Base-by-base conservation (phyloP, 352 stramenopile species). In the Phytophthora aleatoria region DNA sequence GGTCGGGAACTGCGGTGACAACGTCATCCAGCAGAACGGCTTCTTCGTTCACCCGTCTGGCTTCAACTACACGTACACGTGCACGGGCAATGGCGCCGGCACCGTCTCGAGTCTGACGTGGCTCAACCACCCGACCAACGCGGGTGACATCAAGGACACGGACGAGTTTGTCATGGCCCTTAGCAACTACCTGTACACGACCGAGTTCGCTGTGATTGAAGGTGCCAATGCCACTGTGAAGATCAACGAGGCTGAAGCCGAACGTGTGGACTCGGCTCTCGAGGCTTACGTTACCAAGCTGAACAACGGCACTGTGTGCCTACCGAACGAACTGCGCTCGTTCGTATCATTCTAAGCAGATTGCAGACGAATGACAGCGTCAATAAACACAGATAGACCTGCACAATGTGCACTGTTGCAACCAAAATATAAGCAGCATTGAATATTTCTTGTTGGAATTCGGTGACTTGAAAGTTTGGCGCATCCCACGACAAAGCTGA, bases 11-110 rank as follows among this genome's bases (percentile, higher is more conserved):
- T 91, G 84, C 47, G 84, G 78, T 13, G 69, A 48, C 43, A 70
- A 71, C 27, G 47, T 79, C 10, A 65, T 90, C 20, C 55, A 77
- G 16, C 58, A 76, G 38, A 91, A 92, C 62, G 83, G 83, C 31
- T 78, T 85, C 48, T 91, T 89, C 70, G 67, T 87, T 26, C 81
- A 92, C 57, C 65, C 79, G 20, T 74, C 75, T 3, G 81, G 81
- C 53, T 76, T 92, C 62, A 89, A 89, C 73, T 92, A 85, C 57
- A 71, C 67, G 12, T 92, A 85, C 69, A 78, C 67, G 56, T 92
- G 84, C 76, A 85, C 71, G 27, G 72, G 61, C 12, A 16, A 55
- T 31, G 58, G 55, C 12, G 57, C 39, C 1, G 84, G 84, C 27
- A 38, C 50, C 15, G 15, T 92, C 52, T 78, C 76, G 50, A 80